phyloP scores from a whole-genome alignment of 768 basidiomycete genomes.

The Boletus patriciae region DNA sequence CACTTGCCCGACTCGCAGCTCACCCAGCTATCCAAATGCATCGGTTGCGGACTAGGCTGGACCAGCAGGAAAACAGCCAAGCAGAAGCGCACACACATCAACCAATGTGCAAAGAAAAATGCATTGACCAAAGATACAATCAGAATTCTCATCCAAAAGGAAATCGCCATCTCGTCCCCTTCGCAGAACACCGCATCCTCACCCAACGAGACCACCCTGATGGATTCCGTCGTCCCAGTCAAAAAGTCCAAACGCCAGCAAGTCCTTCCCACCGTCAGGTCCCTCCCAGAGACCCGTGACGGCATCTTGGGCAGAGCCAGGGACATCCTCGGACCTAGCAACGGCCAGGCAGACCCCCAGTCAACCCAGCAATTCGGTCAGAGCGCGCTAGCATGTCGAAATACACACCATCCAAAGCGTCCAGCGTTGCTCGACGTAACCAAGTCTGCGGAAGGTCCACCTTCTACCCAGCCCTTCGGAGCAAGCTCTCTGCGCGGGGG shows the following conservation, averaged over 20 bases:
- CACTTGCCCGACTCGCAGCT: constrained; percentile 51
- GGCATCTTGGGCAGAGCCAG: constrained; percentile 41
- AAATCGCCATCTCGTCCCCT: constrained; percentile 31
- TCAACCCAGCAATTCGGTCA: constrained; percentile 36
- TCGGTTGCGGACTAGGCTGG: constrained; percentile 67
- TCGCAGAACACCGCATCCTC: background rate
- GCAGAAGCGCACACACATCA: constrained; percentile 69
- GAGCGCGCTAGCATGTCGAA: constrained; percentile 29
- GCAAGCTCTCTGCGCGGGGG: constrained; percentile 35
- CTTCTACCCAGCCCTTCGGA: constrained; percentile 42
- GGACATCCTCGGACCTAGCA: constrained; percentile 30
- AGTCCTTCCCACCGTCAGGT: constrained; percentile 45
- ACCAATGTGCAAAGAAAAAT: constrained; percentile 64
- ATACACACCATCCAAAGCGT: background rate
- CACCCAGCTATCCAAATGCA: constrained; percentile 51
- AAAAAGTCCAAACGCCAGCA: constrained; percentile 44
- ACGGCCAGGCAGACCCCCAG: constrained; percentile 6
- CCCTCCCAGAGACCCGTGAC: constrained; percentile 46
- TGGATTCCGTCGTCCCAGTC: constrained; percentile 56
- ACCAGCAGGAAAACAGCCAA: constrained; percentile 61
- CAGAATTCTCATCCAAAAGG: constrained; percentile 48
- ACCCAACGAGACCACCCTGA: constrained; percentile 36
- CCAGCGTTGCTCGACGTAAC: background rate
- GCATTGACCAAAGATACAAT: constrained; percentile 56
- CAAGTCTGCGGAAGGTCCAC: constrained; percentile 10